These are phyloP conservation scores for Colletotrichum horii DNA, from an alignment of 2,329 filamentous ascomycete genomes.

Conservation along the genomic window DNA sequence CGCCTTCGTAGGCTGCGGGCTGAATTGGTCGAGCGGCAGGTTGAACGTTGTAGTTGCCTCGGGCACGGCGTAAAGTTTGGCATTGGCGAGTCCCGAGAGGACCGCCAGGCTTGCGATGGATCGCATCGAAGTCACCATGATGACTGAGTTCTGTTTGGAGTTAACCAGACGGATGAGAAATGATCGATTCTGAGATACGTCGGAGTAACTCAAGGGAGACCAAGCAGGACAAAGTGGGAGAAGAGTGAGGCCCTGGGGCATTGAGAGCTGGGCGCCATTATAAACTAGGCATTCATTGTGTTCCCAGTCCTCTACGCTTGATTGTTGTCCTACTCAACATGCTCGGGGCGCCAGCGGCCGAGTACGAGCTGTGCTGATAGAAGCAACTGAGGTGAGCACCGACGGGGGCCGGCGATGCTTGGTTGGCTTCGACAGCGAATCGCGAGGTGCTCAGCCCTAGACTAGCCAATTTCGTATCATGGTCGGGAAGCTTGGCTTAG, in stretches of 20 bases:
- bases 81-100: constrained; percentile 38
- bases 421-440: background rate
- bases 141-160: background rate
- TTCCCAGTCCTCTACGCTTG: background rate
- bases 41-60: constrained; percentile 37
- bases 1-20: constrained; percentile 46
- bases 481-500: constrained; percentile 28
- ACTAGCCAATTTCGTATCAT: constrained; percentile 26
- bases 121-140: constrained; percentile 30
- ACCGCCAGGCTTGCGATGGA: constrained; percentile 24
- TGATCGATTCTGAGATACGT: background rate
- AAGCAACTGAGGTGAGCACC: background rate
- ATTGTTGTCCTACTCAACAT: background rate
- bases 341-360: background rate
- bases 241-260: background rate
- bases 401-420: background rate
- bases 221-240: background rate
- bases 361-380: background rate
- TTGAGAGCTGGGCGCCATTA: background rate
- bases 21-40: constrained; percentile 38
- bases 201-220: background rate
- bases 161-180: background rate
- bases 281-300: background rate
- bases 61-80: constrained; percentile 38
- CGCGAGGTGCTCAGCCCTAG: constrained; percentile 25